Base-by-base conservation (phyloP, 176 grass and related monocot genomes). In the Eremochloa ophiuroides region DNA sequence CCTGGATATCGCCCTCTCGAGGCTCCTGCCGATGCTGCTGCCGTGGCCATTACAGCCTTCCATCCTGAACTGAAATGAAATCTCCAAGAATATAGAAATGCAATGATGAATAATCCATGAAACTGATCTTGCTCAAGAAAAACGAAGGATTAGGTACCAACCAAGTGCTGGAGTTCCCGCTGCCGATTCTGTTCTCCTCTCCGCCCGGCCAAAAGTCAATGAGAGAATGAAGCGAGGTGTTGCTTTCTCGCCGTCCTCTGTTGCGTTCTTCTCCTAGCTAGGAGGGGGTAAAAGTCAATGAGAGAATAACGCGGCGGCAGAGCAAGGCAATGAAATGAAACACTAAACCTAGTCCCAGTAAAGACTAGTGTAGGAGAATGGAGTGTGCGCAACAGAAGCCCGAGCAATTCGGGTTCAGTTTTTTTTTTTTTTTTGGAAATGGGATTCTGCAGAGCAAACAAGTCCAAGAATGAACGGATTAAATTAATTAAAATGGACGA, bases 1-100 rank as follows among this genome's bases (percentile, higher is more conserved):
- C 74, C 85, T 73, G 40, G 90, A 93, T 29, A 88, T 30, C 23
- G 53, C 50, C 78, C 76, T 88, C 61, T 92, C 70, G n/a, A 86
- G 76, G 75, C 71, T 85, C 87, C 81, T 92, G 38, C 40, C 83
- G 30, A 33, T 33, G 69, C 70, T 67, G 70, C 62, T 67, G 62
- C 13, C 8, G 7, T 66, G 79, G 12, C 47, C 63, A 31, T 59
- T 83, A 15, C n/a, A 69, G 8, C 73, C 69, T 44, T 7, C 38
- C 90, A 92, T 92, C 62, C 43, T 66, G 68, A 43, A 55, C 2
- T n/a, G n/a, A n/a, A n/a, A n/a, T n/a, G n/a, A n/a, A n/a, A n/a
- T 31, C 53, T 27, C 20, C 35, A 33, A 7, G n/a, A n/a, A n/a
- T n/a, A n/a, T n/a, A n/a, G n/a, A n/a, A n/a, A n/a, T n/a, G n/a